Base-by-base conservation (phyloP, 768 basidiomycete genomes). In the Naganishia randhawae region DNA sequence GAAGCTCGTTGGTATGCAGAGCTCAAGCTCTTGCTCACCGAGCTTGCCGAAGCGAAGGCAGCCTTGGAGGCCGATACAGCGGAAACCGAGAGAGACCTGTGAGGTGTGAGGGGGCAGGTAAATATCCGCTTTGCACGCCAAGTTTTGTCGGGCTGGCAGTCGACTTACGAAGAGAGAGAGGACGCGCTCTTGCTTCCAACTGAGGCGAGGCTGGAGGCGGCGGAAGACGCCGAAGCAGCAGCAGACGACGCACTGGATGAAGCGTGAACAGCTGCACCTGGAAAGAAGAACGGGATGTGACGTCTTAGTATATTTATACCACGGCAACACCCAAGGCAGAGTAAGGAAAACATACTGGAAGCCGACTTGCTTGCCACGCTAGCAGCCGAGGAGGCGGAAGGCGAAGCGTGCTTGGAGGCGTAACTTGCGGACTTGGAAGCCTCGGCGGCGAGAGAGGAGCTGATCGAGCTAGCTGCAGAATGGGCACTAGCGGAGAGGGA, bases 371-470 rank as follows among this genome's bases (percentile, higher is more conserved):
- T 68, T 19, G 74, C 74, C 2, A 63, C 65, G 19, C 65, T 64
- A 25, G 72, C 72, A 39, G 71, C 69, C 33, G 63, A 50, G 11
- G 69, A 69, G 8, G 69, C 71, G 31, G 76, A 74, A 50, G 73
- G 71, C 66, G 71, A 72, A 65, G 67, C 75, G 29, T 73, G 73
- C 63, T 77, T 77, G 64, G 78, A 72, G 13, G 80, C 80, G 51
- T 72, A 70, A 7, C 67, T 69, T 7, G 77, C 71, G 25, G 73
- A 73, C 50, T 72, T 73, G 22, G 76, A 76, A 45, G 78, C 76
- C n/a, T 71, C 72, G 11, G 74, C 73, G 11, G 77, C 77, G 41
- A 78, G 71, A 51, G 71, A 73, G 32, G 68, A 69, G 14, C 75
- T 78, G 55, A 75, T 66, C 33, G 78, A 78, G 14, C 71, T 67